Evolutionary conservation across 148 eudicot species (phyloP), one percentile per base, ranked within the genome.

Genomic region (Fallopia convolvulus): DNA sequence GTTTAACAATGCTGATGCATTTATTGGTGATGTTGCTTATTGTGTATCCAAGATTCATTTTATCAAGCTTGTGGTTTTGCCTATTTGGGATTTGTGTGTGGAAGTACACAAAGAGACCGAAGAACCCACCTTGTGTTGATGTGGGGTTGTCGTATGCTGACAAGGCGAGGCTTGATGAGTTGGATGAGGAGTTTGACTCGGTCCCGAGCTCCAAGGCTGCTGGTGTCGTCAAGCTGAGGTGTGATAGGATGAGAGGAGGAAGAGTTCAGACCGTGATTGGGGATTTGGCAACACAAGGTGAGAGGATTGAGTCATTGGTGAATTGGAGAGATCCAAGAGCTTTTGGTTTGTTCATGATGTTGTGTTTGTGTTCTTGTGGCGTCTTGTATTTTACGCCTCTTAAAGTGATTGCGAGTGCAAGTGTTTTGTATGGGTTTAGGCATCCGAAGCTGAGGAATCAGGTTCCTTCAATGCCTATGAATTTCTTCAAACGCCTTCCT

Each of bases 251-350:
- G 50, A 81, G 88, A 17, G 87, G 83, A 58, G 85, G 85, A 40
- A 79, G 78, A 55, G 79, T 80, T 42, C 85, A 83, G 73, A 33
- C 74, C 0, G 32, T 83, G 33, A 72, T 76, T 3, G 88, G 88
- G 30, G 84, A 81, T 74, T 39, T 85, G 40, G 88, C 88, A 5
- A 79, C 85, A 18, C 85, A 81, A 50, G 66, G 79, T 0, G 88
- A 85, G 82, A 83, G 88, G 77, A 4, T 85, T 11, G 80, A 83
- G 30, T 78, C 88, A 15, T 74, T 85, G 14, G 26, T 85, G 23
- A 83, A 70, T 11, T 85, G 85, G 88, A 85, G 88, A 75, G 88
- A 85, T 70, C 85, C 85, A 12, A 85, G 88, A 72, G 88, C 88
- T 32, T 79, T 82, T 50, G 79, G 77, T n/a, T 74, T 85, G 74